phyloP scores from a whole-genome alignment of 306 rosid species.

The Pachyrhizus erosus region DNA sequence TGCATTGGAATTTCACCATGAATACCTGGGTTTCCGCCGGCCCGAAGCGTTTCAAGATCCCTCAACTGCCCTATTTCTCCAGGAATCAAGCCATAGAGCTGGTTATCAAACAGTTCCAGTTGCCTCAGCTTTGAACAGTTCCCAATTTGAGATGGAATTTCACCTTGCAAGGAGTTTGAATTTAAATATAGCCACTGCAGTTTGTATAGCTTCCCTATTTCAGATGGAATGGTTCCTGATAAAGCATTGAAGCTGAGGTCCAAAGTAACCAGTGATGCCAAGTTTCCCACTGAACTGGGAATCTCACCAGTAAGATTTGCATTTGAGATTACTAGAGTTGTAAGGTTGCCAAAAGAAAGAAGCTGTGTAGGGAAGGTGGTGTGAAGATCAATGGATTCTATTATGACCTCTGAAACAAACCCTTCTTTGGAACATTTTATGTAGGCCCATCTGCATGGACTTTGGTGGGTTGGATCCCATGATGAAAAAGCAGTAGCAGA shows the following conservation, averaged over 20 bases:
- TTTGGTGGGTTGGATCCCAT: conserved; percentile 65
- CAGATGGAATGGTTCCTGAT: conserved; percentile 66
- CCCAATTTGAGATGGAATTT: conserved; percentile 64
- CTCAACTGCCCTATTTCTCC: conserved; percentile 60
- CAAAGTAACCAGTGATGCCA: conserved; percentile 63
- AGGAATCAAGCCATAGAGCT: conserved; percentile 69
- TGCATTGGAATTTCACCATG: conserved; percentile 74
- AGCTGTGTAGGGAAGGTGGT: neutral
- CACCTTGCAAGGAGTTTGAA: conserved; percentile 64
- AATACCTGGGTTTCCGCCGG: conserved; percentile 71
- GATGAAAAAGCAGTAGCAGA: conserved; percentile 67
- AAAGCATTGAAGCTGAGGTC: conserved; percentile 80
- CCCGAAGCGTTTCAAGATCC: conserved; percentile 63
- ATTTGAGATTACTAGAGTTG: conserved; percentile 65
- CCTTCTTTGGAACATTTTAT: conserved; percentile 64
- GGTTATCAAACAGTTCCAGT: conserved; percentile 73
- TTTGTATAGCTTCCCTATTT: conserved; percentile 57
- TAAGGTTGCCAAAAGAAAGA: conserved; percentile 45
- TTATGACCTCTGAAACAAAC: conserved; percentile 65
- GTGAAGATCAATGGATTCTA: conserved; percentile 61
- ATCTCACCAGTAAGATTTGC: conserved; percentile 72
- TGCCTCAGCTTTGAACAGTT: conserved; percentile 50
- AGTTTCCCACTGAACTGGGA: conserved; percentile 62
- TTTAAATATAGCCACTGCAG: conserved; percentile 58
- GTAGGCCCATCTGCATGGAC: conserved; percentile 81